Percentiles rank a stretch among this genome's conserved stretches.
phyloP scores from a whole-genome alignment of 2,329 filamentous ascomycete genomes.

The Ramularia endophylla region DNA sequence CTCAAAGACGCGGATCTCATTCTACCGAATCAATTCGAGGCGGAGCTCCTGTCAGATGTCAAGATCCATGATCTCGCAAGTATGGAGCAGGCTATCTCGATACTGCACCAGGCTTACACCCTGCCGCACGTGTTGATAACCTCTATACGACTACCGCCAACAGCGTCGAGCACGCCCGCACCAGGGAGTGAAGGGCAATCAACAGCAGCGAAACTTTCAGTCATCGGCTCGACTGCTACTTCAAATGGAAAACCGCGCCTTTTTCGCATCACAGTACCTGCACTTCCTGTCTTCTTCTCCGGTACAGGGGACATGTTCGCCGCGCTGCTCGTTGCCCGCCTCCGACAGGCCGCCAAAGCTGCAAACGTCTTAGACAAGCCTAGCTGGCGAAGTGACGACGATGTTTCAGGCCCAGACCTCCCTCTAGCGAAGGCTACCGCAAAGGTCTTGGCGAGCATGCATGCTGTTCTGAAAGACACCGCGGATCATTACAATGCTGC shows the following conservation, averaged over 20 bases:
- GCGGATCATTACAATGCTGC: conserved; percentile 60
- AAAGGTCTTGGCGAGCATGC: conserved; percentile 89
- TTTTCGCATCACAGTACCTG: conserved; percentile 81
- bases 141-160: conserved; percentile 65
- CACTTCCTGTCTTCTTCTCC: conserved; percentile 88
- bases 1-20: conserved; percentile 82
- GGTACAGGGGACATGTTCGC: conserved; percentile 99
- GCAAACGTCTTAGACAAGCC: conserved; percentile 47
- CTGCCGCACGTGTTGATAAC: conserved; percentile 91
- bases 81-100: conserved; percentile 67
- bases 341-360: conserved; percentile 70
- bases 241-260: conserved; percentile 63
- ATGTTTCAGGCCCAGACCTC: conserved; percentile 61
- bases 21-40: conserved; percentile 94
- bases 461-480: conserved; percentile 68
- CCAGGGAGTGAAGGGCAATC: conserved; percentile 11
- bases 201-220: conserved; percentile 34
- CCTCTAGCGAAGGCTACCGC: conserved; percentile 79
- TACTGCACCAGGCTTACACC: conserved; percentile 65
- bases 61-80: conserved; percentile 70
- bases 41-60: conserved; percentile 84
- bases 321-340: conserved; percentile 77
- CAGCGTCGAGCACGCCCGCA: conserved; percentile 41
- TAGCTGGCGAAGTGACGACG: conserved; percentile 74
- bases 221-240: conserved; percentile 71